Conservation (phyloP, 202 grass and related monocot species). For the Brachypodium distachyon region DNA sequence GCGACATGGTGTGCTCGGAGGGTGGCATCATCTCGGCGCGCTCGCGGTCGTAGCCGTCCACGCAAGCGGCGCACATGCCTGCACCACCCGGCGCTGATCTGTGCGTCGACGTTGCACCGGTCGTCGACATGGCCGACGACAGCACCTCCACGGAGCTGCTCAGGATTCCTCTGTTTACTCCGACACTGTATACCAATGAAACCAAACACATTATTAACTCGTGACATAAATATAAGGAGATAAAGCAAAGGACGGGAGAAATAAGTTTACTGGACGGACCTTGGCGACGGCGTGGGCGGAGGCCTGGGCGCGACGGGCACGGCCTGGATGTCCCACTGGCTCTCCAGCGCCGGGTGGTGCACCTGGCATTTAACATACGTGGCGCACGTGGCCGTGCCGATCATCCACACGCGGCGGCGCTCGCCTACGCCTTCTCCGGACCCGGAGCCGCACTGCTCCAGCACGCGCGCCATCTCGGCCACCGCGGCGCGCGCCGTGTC, state of each 20-base stretch:
- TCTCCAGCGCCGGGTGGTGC: slow-evolving; percentile 75
- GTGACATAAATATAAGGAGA: not conserved
- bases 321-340: slow-evolving; percentile 83
- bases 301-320: slow-evolving; percentile 63
- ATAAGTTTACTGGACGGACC: slow-evolving; percentile 21
- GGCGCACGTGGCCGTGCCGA: slow-evolving; percentile 82
- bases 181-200: slow-evolving; percentile 16
- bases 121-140: slow-evolving; percentile 39
- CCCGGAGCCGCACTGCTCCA: slow-evolving; percentile 14
- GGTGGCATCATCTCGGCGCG: not conserved
- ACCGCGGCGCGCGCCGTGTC: slow-evolving; percentile 43
- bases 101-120: slow-evolving; percentile 13
- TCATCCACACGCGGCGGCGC: slow-evolving; percentile 59
- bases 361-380: slow-evolving; percentile 88
- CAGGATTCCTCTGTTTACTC: slow-evolving; percentile 42
- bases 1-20: slow-evolving; percentile 28
- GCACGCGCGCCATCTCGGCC: slow-evolving; percentile 52
- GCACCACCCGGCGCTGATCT: slow-evolving; percentile 24
- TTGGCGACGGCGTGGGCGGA: slow-evolving; percentile 35
- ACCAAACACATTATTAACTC: not conserved
- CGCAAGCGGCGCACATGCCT: slow-evolving; percentile 49
- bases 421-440: slow-evolving; percentile 2
- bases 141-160: slow-evolving; percentile 64
- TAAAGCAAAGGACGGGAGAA: no score
- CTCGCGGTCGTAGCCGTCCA: slow-evolving; percentile 43